A percentile compares a stretch with the other conserved stretches of the same genome.
These are phyloP conservation scores for Pythium guiyangense DNA, from an alignment of 352 stramenopile species.

Conservation along the genomic window DNA sequence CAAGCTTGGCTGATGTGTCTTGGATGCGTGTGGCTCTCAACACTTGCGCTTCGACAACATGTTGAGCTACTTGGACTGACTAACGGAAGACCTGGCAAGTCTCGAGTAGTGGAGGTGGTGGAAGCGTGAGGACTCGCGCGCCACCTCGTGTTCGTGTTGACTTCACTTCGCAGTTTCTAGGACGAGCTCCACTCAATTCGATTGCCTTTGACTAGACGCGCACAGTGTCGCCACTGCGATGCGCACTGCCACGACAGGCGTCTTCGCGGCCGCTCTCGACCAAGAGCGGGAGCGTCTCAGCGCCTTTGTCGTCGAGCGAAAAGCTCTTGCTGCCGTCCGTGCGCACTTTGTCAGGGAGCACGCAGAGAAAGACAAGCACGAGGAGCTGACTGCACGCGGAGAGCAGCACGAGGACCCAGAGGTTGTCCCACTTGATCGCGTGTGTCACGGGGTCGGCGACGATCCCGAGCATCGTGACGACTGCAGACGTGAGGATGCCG, in stretches of 20 bases:
- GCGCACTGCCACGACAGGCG: neutral
- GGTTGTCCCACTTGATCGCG: constrained; percentile 48
- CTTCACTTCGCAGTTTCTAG: neutral
- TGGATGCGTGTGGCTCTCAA: too few species aligned
- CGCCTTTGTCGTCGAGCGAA: constrained; percentile 8
- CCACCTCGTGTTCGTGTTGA: too few species aligned
- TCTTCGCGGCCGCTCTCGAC: constrained; percentile 16
- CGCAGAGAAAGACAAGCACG: constrained; percentile 62
- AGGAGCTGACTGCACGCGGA: constrained; percentile 53
- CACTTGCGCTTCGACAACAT: too few species aligned
- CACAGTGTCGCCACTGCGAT: constrained; percentile 8
- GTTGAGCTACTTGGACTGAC: too few species aligned
- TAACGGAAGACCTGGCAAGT: too few species aligned
- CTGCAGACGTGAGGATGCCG: constrained; percentile 45
- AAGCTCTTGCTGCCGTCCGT: constrained; percentile 9
- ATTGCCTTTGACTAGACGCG: constrained; percentile 14
- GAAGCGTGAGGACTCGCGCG: too few species aligned
- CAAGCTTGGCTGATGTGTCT: too few species aligned
- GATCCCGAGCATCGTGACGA: constrained; percentile 59
- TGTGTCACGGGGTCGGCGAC: constrained; percentile 47
- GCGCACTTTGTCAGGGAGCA: constrained; percentile 64
- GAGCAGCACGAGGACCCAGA: constrained; percentile 62
- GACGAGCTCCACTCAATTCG: neutral
- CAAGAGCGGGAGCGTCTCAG: constrained; percentile 48
- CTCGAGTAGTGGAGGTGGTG: too few species aligned